These are phyloP conservation scores for Dendrocalamus latiflorus DNA, from an alignment of 202 grass and related monocot genomes.

Conservation along the genomic window DNA sequence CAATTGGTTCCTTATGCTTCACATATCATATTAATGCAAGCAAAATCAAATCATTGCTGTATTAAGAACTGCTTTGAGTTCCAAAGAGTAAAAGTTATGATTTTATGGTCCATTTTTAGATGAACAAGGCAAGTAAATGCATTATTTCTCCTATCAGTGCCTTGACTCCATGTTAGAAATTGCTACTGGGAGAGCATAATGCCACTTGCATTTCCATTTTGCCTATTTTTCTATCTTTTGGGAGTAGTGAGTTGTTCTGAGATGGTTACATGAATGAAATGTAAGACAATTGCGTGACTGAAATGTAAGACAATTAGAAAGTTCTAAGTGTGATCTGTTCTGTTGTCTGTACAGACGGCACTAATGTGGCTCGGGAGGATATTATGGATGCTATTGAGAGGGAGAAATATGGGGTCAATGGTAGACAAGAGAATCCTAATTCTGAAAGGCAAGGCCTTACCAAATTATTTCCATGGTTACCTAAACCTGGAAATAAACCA, in stretches of 20 bases:
- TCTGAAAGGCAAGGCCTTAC: conserved; percentile 55
- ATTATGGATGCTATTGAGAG: conserved; percentile 91
- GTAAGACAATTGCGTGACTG: background rate
- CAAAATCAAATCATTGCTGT: no score
- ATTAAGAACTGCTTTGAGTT: no score
- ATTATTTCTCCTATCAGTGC: no score
- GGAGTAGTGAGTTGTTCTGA: background rate
- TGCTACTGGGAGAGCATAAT: background rate
- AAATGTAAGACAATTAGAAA: background rate
- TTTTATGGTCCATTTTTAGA: no score
- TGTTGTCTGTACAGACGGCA: conserved; percentile 46
- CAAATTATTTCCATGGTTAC: conserved; percentile 85
- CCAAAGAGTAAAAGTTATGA: no score
- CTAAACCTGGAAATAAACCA: conserved; percentile 51
- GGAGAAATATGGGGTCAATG: conserved; percentile 88
- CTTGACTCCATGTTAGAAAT: no score
- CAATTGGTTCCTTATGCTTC: conserved; percentile 17
- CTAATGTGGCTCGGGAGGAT: conserved; percentile 66
- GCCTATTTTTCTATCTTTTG: background rate
- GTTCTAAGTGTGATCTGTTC: background rate
- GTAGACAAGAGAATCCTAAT: conserved; percentile 41
- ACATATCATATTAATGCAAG: conserved; percentile 5
- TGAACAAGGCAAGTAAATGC: no score
- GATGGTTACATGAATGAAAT: background rate
- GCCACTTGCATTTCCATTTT: background rate